Evolutionary conservation across 2,329 filamentous ascomycete species (phyloP).

Genomic region (Elsinoe ampelina): DNA sequence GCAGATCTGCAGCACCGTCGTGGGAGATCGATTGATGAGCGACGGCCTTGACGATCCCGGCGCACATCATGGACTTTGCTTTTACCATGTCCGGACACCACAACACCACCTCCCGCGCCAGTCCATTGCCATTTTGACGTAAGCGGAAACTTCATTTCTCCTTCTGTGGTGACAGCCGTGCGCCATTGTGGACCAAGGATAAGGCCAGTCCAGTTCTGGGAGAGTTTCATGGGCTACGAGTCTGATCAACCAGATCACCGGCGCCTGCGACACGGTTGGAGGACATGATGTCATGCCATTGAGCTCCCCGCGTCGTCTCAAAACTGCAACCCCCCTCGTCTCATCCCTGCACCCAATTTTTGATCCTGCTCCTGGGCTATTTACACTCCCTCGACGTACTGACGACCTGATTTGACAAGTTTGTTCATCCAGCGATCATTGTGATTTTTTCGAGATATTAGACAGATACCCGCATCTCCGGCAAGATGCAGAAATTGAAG

Average conservation of each 20-base stretch:
- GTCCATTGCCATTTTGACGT: constrained; percentile 5
- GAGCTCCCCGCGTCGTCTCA: constrained; percentile 6
- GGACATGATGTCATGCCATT: background rate
- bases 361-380: background rate
- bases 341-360: background rate
- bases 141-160: constrained; percentile 1
- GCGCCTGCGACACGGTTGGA: background rate
- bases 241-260: background rate
- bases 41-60: constrained; percentile 10
- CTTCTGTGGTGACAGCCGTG: constrained; percentile 4
- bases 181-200: constrained; percentile 2
- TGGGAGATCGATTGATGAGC: constrained; percentile 9
- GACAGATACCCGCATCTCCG: constrained; percentile 4
- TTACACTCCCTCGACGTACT: background rate
- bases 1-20: background rate
- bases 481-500: constrained; percentile 37
- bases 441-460: background rate
- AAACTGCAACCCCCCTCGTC: constrained; percentile 1
- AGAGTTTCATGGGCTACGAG: background rate
- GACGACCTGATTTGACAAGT: background rate
- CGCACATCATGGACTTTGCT: background rate
- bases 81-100: constrained; percentile 1
- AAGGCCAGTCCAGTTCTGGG: constrained; percentile 1
- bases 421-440: background rate
- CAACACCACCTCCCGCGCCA: constrained; percentile 4